Evolutionary conservation across 768 basidiomycete genomes (phyloP).

Genomic region (Tylopilus balloui): DNA sequence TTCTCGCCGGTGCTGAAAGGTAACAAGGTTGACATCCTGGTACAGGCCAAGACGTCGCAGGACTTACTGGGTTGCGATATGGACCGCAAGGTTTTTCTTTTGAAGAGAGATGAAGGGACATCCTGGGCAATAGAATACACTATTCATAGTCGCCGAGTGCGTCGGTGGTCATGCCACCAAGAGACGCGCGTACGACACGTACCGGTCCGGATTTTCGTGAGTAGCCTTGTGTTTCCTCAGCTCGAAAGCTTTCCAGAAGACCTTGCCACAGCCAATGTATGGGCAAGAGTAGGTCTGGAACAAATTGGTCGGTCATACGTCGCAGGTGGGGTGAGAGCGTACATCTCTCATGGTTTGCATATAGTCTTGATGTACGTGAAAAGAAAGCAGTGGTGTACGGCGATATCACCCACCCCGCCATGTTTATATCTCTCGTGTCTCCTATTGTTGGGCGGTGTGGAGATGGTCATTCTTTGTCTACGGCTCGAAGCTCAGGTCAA

Average conservation of each 20-base stretch:
- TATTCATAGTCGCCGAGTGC: background rate
- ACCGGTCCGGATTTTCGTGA: constrained; percentile 12
- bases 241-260: constrained; percentile 17
- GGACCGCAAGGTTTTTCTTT: constrained; percentile 22
- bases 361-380: too few relatives aligned
- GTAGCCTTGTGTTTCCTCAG: constrained; percentile 20
- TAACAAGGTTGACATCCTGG: background rate
- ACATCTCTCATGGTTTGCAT: too few relatives aligned
- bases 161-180: background rate
- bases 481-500: too few relatives aligned
- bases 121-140: constrained; percentile 16
- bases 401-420: too few relatives aligned
- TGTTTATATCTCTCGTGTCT: too few relatives aligned
- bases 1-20: constrained; percentile 23
- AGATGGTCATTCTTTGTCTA: too few relatives aligned
- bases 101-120: constrained; percentile 17
- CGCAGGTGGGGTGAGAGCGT: too few relatives aligned
- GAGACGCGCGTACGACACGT: too few relatives aligned
- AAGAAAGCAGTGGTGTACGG: too few relatives aligned
- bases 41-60: too few relatives aligned
- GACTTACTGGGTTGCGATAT: constrained; percentile 19
- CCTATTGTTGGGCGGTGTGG: too few relatives aligned
- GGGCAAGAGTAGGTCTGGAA: constrained; percentile 15
- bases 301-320: background rate
- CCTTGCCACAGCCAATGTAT: constrained; percentile 4